Base-by-base conservation (phyloP, 768 basidiomycete genomes). In the Mycena belliarum region DNA sequence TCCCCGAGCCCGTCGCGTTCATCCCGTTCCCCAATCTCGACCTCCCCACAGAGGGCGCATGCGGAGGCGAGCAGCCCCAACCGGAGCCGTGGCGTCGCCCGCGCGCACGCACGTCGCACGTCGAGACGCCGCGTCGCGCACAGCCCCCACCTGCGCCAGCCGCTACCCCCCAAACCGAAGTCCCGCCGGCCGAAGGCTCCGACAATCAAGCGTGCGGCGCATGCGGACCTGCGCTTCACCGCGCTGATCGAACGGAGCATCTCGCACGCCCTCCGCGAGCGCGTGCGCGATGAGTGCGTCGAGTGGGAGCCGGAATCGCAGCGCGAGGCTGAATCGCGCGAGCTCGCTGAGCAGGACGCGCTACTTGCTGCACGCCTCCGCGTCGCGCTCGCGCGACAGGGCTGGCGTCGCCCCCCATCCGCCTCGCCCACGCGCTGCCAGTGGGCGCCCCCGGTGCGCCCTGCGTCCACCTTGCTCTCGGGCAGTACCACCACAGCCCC, bases 181-280 rank as follows among this genome's bases (percentile, higher is more conserved):
- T 24, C 21, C 18, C 43, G 16, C 14, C 23, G 33, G 23, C 33
- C n/a, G 32, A 23, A 20, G 10, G 3, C n/a, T 25, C 4, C 52
- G 24, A 11, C 9, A 11, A 3, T 7, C 20, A 41, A 41, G 40
- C 40, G 40, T 10, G n/a, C 38, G 20, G 20, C 28, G 15, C 16
- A 18, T 18, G 25, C 25, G 11, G 48, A 59, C 32, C 37, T 55
- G 2, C 59, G 59, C 12, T 33, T 55, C n/a, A 23, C 49, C 1
- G 59, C 59, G 7, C 49, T 55, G 1, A 16, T 60, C 44, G 59
- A 60, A 53, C 59, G 59, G 18, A 60, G 53, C 38, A 55, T 60
- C 49, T 15, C 49, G 5, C 33, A 49, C 1, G 29, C 15, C 21
- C 35, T 53, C 1, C 24, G 8, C 20, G 28, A 25, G 33, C 38